These are phyloP conservation scores for Meyerozyma guilliermondii DNA, from an alignment of 1,139 yeast genomes.

Conservation along the genomic window DNA sequence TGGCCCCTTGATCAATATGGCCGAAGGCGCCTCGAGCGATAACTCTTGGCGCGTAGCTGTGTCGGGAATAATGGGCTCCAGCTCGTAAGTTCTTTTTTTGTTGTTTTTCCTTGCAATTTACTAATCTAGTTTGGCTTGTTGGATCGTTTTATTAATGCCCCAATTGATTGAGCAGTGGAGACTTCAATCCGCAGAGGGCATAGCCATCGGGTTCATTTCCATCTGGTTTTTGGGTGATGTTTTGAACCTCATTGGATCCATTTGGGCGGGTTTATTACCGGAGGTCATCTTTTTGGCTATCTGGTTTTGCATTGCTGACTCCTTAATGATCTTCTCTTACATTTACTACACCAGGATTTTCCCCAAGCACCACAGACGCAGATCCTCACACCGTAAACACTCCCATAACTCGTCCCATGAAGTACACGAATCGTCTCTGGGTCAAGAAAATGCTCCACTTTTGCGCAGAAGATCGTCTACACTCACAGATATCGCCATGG, in stretches of 20 bases:
- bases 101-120: slow-evolving; percentile 3
- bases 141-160: slow-evolving; percentile 77
- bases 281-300: slow-evolving; percentile 65
- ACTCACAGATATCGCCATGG: slow-evolving; percentile 40
- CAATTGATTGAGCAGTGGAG: slow-evolving; percentile 83
- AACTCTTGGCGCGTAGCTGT: not conserved
- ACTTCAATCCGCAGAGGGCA: slow-evolving; percentile 72
- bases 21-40: not conserved
- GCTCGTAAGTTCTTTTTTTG: slow-evolving; percentile 32
- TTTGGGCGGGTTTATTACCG: slow-evolving; percentile 69
- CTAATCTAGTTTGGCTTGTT: slow-evolving; percentile 54
- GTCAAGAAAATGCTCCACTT: slow-evolving; percentile 12
- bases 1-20: not conserved
- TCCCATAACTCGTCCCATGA: slow-evolving; percentile 6
- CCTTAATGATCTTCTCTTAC: slow-evolving; percentile 57
- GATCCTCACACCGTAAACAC: slow-evolving; percentile 3
- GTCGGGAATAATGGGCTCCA: slow-evolving; percentile 66
- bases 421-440: not conserved
- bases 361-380: slow-evolving; percentile 27
- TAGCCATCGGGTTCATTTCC: slow-evolving; percentile 62
- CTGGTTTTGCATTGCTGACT: slow-evolving; percentile 73
- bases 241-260: slow-evolving; percentile 60
- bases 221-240: slow-evolving; percentile 76
- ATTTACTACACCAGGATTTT: slow-evolving; percentile 48
- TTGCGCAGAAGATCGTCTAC: slow-evolving; percentile 41